A percentile compares a stretch with the other conserved stretches of the same genome.
These are phyloP conservation scores for Vigna nakashimae DNA, from an alignment of 306 rosid species.

Conservation along the genomic window DNA sequence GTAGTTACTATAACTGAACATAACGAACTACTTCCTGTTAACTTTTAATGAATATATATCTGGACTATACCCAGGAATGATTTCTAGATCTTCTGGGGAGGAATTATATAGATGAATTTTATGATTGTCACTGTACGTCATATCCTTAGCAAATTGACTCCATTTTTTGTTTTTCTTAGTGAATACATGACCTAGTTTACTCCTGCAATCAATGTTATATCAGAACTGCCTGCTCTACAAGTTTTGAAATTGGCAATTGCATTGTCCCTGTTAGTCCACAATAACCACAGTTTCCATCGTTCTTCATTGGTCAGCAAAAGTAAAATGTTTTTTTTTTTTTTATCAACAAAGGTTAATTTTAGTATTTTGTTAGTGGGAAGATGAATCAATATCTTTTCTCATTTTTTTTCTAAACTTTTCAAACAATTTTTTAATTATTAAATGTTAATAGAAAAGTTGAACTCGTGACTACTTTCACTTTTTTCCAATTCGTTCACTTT, in stretches of 20 bases:
- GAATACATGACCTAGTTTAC: not conserved
- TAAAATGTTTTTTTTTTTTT: not conserved
- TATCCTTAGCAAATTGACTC: not conserved
- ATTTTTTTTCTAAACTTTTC: too few species aligned
- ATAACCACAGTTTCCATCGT: conserved; percentile 8
- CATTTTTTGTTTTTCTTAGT: not conserved
- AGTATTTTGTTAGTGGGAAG: too few species aligned
- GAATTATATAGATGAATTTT: conserved; percentile 33
- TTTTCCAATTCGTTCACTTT: too few species aligned
- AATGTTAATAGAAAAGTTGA: too few species aligned
- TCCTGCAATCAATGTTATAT: conserved; percentile 26
- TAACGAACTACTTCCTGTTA: conserved; percentile 39
- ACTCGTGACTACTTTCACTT: too few species aligned
- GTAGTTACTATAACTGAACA: conserved; percentile 50
- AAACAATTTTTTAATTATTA: too few species aligned
- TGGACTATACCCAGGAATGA: conserved; percentile 17
- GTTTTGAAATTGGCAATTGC: not conserved
- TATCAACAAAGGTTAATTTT: too few species aligned
- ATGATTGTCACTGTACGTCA: conserved; percentile 1
- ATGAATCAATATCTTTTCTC: too few species aligned
- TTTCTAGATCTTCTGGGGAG: not conserved
- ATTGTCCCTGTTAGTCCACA: not conserved
- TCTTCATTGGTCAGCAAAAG: not conserved
- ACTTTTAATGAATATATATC: conserved; percentile 36
- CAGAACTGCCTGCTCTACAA: conserved; percentile 6